Base-by-base conservation (phyloP, 495 filamentous ascomycete genomes). In the Cercophora newfieldiana region DNA sequence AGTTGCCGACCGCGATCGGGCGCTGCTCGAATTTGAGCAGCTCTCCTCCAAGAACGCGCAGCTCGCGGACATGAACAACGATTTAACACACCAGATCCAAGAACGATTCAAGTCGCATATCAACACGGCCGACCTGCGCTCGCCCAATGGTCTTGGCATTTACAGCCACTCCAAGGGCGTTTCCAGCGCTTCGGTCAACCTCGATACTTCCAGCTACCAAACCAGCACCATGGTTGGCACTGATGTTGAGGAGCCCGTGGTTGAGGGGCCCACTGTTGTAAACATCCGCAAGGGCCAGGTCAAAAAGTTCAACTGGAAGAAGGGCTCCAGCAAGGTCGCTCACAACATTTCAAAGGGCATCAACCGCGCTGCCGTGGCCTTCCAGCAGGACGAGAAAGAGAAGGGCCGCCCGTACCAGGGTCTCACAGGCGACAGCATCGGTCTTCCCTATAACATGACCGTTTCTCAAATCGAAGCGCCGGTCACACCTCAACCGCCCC, bases 291-390 rank as follows among this genome's bases (percentile, higher is more conserved):
- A 96, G 81, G 91, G 90, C 57, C 91, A 96, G 74, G 87, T 89
- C 30, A 96, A 93, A 80, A 97, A 96, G 74, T 97, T 97, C 80
- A 96, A 95, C 78, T 98, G 95, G 94, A 97, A 97, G 84, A 97
- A 96, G 76, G 93, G 93, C 28, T 91, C 92, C 25, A 92, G 96
- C 76, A 90, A 90, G 48, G 89, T 98, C 61, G 93, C 93, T 37
- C 97, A 97, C 79, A 94, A 93, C 67, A 91, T 97, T 58, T 88
- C 89, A 49, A 98, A 98, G 79, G 93, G 93, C 47, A 86, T 97
- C 71, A 96, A 96, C 72, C 90, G 90, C 37, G 91, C 92, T 86
- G 79, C 88, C 78, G 77, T 87, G 75, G 66, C 81, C 49, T 83
- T 84, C 75, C 80, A 82, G 63, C 76, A 78, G 61, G 78, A 80